A percentile compares a stretch with the other conserved stretches of the same genome.
These are phyloP conservation scores for Alternaria viburni DNA, from an alignment of 2,329 filamentous ascomycete genomes.

Conservation along the genomic window DNA sequence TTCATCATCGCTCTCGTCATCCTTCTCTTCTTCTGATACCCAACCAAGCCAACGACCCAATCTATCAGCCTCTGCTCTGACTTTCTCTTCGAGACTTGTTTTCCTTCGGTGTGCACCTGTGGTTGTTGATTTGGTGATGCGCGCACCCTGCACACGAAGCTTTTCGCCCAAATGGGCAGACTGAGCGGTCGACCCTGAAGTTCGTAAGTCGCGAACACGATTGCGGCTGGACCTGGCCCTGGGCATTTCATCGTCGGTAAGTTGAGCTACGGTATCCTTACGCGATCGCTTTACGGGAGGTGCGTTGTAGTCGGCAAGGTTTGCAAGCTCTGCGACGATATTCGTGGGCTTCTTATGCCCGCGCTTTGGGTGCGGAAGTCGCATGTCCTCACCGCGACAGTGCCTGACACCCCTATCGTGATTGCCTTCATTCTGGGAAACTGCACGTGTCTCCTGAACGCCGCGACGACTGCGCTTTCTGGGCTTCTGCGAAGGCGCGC, in stretches of 20 bases:
- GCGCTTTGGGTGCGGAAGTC: neutral
- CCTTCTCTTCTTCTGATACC: neutral
- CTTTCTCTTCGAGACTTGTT: neutral
- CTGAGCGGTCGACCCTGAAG: neutral
- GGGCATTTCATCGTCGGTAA: neutral
- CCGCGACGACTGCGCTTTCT: neutral
- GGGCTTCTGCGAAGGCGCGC: neutral
- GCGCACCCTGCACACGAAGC: neutral
- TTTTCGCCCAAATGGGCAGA: neutral
- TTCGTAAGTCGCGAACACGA: no score
- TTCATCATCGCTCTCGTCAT: neutral
- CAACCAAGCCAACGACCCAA: neutral
- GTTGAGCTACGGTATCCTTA: neutral
- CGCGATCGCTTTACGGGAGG: neutral
- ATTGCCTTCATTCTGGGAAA: neutral
- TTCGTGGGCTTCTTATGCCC: neutral
- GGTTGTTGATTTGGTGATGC: neutral
- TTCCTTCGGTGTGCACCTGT: neutral
- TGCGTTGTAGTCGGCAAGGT: slow-evolving; percentile 9
- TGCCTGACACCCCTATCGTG: neutral
- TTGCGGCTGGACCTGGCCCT: neutral
- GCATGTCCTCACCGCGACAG: neutral
- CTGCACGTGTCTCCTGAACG: neutral
- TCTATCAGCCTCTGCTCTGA: neutral
- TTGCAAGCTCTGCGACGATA: slow-evolving; percentile 1